Evolutionary conservation across 306 rosid genomes (phyloP).

Genomic region (Pyrus communis): DNA sequence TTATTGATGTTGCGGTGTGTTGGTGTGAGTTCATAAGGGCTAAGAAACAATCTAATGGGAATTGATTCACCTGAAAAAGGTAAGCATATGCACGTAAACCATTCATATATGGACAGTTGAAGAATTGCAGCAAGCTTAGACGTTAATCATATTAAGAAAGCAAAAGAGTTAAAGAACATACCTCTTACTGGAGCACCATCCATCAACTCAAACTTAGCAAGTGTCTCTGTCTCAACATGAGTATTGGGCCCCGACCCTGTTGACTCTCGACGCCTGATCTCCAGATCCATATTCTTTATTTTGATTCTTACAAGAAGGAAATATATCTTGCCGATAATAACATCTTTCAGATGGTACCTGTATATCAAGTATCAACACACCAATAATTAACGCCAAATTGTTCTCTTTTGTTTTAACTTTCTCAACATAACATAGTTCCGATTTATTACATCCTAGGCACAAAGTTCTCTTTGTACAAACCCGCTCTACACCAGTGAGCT

Average conservation of each 20-base stretch:
- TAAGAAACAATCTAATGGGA: slow-evolving; percentile 93
- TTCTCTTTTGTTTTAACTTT: neutral
- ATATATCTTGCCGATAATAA: slow-evolving; percentile 91
- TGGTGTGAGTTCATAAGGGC: slow-evolving; percentile 96
- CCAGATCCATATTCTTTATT: slow-evolving; percentile 97
- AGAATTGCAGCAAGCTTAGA: neutral
- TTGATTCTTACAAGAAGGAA: slow-evolving; percentile 98
- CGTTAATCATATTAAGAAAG: neutral
- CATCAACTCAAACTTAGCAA: slow-evolving; percentile 96
- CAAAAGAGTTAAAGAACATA: slow-evolving; percentile 21
- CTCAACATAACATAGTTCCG: neutral
- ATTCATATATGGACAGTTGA: neutral
- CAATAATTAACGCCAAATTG: slow-evolving; percentile 3
- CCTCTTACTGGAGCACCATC: slow-evolving; percentile 99
- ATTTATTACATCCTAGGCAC: neutral
- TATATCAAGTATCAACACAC: slow-evolving; percentile 18
- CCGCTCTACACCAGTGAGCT: neutral
- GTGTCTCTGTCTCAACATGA: slow-evolving; percentile 97
- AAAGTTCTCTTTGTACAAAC: neutral
- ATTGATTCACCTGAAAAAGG: slow-evolving; percentile 84
- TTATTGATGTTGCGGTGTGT: slow-evolving; percentile 91
- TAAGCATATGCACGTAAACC: slow-evolving; percentile 7
- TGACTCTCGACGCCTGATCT: slow-evolving; percentile 93
- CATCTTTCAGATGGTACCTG: slow-evolving; percentile 97
- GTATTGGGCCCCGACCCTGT: slow-evolving; percentile 98